Evolutionary conservation across 805 yeast species (phyloP).

Genomic region (Saccharomycopsis oosterbeekiorum): DNA sequence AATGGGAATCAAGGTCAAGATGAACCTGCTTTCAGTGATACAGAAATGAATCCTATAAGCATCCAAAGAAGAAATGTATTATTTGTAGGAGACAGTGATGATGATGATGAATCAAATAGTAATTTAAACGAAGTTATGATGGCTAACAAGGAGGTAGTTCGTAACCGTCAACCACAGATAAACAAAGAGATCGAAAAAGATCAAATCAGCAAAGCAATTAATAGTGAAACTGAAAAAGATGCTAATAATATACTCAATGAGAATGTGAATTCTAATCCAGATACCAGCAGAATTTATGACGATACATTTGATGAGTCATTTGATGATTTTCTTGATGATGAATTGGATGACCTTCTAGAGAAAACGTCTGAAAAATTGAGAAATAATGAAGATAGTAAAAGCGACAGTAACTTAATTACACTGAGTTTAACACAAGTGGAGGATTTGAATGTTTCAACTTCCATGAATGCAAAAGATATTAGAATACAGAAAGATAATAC

Average conservation of each 20-base stretch:
- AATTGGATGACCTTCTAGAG: not conserved
- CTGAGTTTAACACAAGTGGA: not conserved
- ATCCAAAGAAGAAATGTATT: constrained; percentile 14
- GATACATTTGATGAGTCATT: constrained; percentile 5
- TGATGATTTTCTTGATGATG: constrained; percentile 4
- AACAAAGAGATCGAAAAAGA: not conserved
- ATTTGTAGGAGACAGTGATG: constrained; percentile 21
- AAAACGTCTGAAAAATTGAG: not conserved
- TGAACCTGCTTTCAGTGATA: constrained; percentile 8
- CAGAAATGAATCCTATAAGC: not conserved
- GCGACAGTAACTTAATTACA: not conserved
- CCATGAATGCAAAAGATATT: not conserved
- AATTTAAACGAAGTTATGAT: not conserved
- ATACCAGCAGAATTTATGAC: not conserved
- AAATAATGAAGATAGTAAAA: constrained; percentile 5
- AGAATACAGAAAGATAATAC: not conserved
- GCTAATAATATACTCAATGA: not conserved
- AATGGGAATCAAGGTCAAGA: not conserved
- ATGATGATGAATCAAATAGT: not conserved
- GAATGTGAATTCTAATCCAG: no score
- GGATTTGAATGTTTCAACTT: constrained; percentile 4
- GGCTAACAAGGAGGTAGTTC: constrained; percentile 17
- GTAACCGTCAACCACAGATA: not conserved
- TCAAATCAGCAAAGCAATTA: not conserved
- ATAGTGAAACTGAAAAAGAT: not conserved